Evolutionary conservation across 768 basidiomycete species (phyloP).

Genomic region (Mycena belliarum): DNA sequence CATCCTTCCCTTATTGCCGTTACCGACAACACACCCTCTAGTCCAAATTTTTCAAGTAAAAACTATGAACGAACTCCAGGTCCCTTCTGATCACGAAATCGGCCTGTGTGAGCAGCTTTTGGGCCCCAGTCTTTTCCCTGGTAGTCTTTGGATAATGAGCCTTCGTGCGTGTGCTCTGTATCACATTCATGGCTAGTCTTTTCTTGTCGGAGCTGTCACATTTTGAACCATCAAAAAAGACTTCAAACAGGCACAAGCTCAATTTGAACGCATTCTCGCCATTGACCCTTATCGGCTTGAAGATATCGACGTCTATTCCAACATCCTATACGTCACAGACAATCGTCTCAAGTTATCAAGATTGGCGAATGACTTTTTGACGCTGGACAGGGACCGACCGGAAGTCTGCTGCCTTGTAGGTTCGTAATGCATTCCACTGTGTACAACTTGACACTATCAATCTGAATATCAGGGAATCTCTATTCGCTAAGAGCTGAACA

Average conservation of each 20-base stretch:
- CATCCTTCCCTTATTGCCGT: slow-evolving; percentile 48
- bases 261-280: slow-evolving; percentile 81
- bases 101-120: slow-evolving; percentile 79
- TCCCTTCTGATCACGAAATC: slow-evolving; percentile 84
- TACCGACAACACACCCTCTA: slow-evolving; percentile 48
- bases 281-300: slow-evolving; percentile 90
- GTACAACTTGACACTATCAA: background rate
- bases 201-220: slow-evolving; percentile 4
- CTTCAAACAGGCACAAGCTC: slow-evolving; percentile 79
- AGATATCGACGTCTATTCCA: slow-evolving; percentile 94
- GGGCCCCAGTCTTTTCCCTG: slow-evolving; percentile 70
- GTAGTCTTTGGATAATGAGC: slow-evolving; percentile 84
- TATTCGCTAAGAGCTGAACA: slow-evolving; percentile 93
- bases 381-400: slow-evolving; percentile 88
- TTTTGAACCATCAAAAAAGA: slow-evolving; percentile 47
- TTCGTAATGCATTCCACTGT: slow-evolving; percentile 38
- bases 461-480: slow-evolving; percentile 76
- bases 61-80: slow-evolving; percentile 86
- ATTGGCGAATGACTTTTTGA: slow-evolving; percentile 88
- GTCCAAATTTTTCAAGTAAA: slow-evolving; percentile 81
- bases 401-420: slow-evolving; percentile 97
- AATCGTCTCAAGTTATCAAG: slow-evolving; percentile 85
- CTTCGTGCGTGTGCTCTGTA: slow-evolving; percentile 85
- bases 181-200: slow-evolving; percentile 77
- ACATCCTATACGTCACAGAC: slow-evolving; percentile 95